Evolutionary conservation across 1,284 basidiomycete species (phyloP), one percentile per base, ranked within the genome.

Genomic region (Rhodotorula sp.): DNA sequence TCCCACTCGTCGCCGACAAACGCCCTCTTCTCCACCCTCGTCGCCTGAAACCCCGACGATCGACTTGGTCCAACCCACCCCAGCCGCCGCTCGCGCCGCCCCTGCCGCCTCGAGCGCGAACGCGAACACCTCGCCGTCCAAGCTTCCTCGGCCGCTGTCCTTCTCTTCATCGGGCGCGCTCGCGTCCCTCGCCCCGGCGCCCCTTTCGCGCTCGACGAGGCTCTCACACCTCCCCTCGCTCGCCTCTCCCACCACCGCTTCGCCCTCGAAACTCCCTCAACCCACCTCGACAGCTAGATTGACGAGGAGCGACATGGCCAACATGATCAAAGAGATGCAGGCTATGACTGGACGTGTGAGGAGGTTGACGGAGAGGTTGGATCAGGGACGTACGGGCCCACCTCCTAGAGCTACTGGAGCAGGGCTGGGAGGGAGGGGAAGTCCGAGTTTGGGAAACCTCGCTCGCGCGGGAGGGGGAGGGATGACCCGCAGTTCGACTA

Each of bases 271-370:
- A 5, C 36, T 64, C n/a, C 24, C 62, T 27, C 58, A 32, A 44
- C 44, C 39, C 0, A 20, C 59, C n/a, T 20, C 30, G 7, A 27
- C 30, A 7, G 34, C 48, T 17, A 6, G 39, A 13, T 15, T 44
- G 11, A 44, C 67, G 30, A 30, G 52, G 5, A 66, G 53, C 30
- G 71, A 68, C 22, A 69, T 51, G 29, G 55, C 57, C 20, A 60
- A 57, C 11, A 67, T 75, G 60, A 70, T 75, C 34, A 57, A 62
- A 9, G 75, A 77, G 46, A 76, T 77, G 75, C 68, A 72, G 56
- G 60, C 64, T 36, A 71, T 76, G 70, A 75, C 73, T 7, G 52
- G 66, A 13, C 66, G 76, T 1, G 71, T 75, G 34, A 68, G 71
- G 34, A 56, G 62, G 32, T 47, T 77, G 34, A 73, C 74, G n/a